These are phyloP conservation scores for Trichoderma endophyticum DNA, from an alignment of 2,329 filamentous ascomycete genomes.

Conservation along the genomic window DNA sequence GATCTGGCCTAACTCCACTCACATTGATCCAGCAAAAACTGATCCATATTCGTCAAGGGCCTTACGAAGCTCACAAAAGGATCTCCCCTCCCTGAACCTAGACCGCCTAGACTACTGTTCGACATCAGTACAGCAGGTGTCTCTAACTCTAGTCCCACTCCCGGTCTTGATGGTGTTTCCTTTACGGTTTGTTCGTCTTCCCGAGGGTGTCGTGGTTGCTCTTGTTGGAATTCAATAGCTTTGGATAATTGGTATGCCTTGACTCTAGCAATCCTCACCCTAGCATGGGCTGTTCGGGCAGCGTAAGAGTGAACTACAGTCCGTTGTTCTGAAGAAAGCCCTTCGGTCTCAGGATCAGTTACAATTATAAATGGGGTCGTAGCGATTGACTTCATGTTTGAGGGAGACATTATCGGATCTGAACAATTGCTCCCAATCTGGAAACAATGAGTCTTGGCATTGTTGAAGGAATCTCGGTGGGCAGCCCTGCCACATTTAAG, in stretches of 20 bases:
- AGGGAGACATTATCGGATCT: neutral
- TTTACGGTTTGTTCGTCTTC: neutral
- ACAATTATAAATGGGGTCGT: neutral
- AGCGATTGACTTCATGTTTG: neutral
- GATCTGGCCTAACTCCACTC: neutral
- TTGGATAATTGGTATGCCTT: neutral
- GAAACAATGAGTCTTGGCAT: neutral
- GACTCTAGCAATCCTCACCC: neutral
- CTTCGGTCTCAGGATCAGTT: fast-evolving
- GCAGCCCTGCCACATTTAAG: neutral
- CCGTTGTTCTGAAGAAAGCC: neutral
- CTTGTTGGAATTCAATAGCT: neutral
- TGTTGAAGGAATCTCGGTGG: neutral
- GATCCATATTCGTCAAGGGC: neutral
- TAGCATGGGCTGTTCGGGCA: neutral
- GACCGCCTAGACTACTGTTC: neutral
- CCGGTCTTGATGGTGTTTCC: neutral
- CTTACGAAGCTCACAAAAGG: neutral
- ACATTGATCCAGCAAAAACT: neutral
- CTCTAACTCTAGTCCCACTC: neutral
- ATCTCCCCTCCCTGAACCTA: neutral
- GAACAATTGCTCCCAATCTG: neutral
- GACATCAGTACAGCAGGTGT: neutral
- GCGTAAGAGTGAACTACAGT: neutral
- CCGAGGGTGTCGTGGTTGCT: fast-evolving